A percentile compares a stretch with the other conserved stretches of the same genome.
Evolutionary conservation across 2,329 filamentous ascomycete species (phyloP).

Genomic region (Sporothrix mexicana): DNA sequence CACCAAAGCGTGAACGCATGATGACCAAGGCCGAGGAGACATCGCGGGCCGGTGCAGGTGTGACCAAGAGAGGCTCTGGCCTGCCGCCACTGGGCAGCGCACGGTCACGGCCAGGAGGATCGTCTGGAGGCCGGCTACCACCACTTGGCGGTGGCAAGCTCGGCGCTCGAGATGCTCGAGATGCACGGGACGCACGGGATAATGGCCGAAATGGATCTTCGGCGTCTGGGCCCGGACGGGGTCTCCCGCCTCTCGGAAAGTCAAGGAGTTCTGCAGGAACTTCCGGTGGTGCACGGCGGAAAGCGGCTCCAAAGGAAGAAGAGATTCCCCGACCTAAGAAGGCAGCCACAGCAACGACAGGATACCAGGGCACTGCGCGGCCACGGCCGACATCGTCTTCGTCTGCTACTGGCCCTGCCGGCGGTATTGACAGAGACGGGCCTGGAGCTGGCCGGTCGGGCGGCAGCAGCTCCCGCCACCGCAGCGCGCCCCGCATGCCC

Average conservation of each 20-base stretch:
- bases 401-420: slow-evolving; percentile 41
- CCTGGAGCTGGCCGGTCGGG: slow-evolving; percentile 1
- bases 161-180: not conserved
- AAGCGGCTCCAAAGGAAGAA: slow-evolving; percentile 41
- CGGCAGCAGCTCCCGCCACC: not conserved
- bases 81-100: slow-evolving; percentile 20
- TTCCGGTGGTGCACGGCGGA: not conserved
- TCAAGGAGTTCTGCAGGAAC: not conserved
- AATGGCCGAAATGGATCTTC: not conserved
- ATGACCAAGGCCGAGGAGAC: slow-evolving; percentile 31
- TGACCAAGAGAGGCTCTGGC: slow-evolving; percentile 18
- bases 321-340: slow-evolving; percentile 66
- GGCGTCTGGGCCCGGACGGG: slow-evolving; percentile 8
- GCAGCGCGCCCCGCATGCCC: slow-evolving; percentile 29
- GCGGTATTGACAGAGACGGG: not conserved
- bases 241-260: slow-evolving; percentile 2
- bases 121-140: not conserved
- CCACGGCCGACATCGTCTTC: slow-evolving; percentile 55
- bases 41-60: slow-evolving; percentile 11
- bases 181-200: slow-evolving; percentile 10
- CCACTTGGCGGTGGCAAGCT: slow-evolving; percentile 23
- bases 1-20: slow-evolving; percentile 56
- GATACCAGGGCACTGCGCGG: slow-evolving; percentile 69
- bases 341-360: slow-evolving; percentile 65
- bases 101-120: not conserved